These are phyloP conservation scores for Pelargonium australe DNA, from an alignment of 441 rosid species.

Conservation along the genomic window DNA sequence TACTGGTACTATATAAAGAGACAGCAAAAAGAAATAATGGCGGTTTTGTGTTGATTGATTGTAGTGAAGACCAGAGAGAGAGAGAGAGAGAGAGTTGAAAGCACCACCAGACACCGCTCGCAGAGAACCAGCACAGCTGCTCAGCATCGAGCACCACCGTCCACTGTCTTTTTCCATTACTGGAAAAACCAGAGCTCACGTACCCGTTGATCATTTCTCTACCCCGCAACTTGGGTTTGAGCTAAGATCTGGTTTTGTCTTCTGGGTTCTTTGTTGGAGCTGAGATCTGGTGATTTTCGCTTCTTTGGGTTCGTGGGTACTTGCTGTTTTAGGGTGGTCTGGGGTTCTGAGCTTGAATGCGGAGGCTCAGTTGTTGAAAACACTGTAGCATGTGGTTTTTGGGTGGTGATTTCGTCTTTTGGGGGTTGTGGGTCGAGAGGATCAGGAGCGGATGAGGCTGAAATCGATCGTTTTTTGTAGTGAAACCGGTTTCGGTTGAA, in stretches of 20 bases:
- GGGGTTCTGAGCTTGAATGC: neutral
- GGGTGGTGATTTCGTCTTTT: slow-evolving; percentile 9
- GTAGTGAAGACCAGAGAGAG: neutral
- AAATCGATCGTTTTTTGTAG: slow-evolving; percentile 44
- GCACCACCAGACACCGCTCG: neutral
- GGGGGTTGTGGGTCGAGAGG: slow-evolving; percentile 39
- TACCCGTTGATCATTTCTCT: neutral
- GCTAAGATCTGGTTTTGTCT: neutral
- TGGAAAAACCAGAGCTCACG: neutral
- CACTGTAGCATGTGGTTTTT: neutral
- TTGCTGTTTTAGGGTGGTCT: neutral
- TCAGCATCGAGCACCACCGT: neutral
- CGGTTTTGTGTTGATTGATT: neutral
- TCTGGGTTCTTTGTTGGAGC: slow-evolving; percentile 1
- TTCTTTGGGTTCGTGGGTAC: slow-evolving; percentile 2
- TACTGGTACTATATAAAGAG: neutral
- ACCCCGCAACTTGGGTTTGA: neutral
- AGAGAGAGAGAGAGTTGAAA: neutral
- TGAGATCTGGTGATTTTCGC: neutral
- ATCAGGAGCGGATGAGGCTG: slow-evolving; percentile 56
- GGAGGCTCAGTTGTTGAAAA: neutral
- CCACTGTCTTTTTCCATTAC: neutral
- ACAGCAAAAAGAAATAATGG: neutral
- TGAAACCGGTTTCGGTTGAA: slow-evolving; percentile 60
- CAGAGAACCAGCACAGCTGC: neutral